Base-by-base conservation (phyloP, 768 basidiomycete species). In the Nidularia sp. region DNA sequence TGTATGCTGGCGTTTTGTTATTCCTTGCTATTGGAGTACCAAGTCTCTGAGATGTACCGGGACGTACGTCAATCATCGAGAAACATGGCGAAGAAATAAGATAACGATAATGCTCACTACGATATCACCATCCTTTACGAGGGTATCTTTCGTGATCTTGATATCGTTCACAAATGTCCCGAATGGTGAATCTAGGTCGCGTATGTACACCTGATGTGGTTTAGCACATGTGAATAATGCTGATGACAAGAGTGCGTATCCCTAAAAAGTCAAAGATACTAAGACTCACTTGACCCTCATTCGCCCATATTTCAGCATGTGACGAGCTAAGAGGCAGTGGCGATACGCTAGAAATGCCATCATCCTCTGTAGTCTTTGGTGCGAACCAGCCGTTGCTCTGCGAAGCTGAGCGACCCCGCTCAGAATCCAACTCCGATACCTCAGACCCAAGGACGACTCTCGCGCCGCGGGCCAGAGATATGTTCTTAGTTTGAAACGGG, bases 131-230 rank as follows among this genome's bases (percentile, higher is more conserved):
- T 66, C 58, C 49, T 68, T 70, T 25, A 80, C 61, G 4, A 64
- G 51, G 0, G 68, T 73, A 42, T 66, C 67, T 13, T 69, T 60
- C 15, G 64, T 65, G 54, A 79, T 68, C 54, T 66, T 69, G 51
- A 66, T 52, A 32, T 72, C 73, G 52, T 80, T 81, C 47, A 81
- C 64, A 55, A 67, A 76, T 33, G 79, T 81, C 8, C 79, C 78
- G 49, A 77, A 74, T 5, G 71, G 57, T 5, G 77, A 70, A 13
- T 72, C 69, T 43, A 76, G 66, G 59, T 81, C 79, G 36, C 72
- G 70, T 50, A 81, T 72, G 50, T 69, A 73, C 12, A 78, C 60
- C 79, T 81, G 25, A 29, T 29, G 25, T 29, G 50, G n/a, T 47
- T 12, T 52, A 50, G 33, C 12, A 49, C 47, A 50, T 50, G 45